Percentiles rank a stretch among this genome's conserved stretches.
Conservation (phyloP, 2,329 filamentous ascomycete genomes). For the Fusarium piperis region DNA sequence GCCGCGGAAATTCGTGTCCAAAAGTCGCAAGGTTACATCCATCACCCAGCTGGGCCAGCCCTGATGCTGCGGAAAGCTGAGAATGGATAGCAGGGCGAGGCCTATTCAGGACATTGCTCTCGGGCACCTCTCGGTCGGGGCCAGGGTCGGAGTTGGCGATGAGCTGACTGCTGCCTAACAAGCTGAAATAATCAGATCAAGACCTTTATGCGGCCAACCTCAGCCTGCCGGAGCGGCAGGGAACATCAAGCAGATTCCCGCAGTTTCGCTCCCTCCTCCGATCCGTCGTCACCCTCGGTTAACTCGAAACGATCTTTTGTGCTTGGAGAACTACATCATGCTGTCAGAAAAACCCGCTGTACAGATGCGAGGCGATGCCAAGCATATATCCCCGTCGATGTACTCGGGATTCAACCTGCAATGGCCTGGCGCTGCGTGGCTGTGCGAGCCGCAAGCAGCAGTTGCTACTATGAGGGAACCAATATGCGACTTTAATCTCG, state of each 20-base stretch:
- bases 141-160: neutral
- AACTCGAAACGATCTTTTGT: neutral
- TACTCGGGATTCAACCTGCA: neutral
- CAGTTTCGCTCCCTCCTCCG: neutral
- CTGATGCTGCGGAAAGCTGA: neutral
- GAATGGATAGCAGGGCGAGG: neutral
- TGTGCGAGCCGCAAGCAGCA: neutral
- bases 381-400: neutral
- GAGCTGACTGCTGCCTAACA: slow-evolving; percentile 3
- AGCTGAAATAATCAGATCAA: neutral
- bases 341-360: neutral
- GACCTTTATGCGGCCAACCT: neutral
- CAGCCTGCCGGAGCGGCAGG: neutral
- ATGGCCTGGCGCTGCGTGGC: neutral
- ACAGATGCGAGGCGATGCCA: neutral
- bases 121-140: neutral
- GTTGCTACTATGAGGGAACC: neutral
- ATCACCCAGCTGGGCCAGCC: neutral
- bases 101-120: neutral
- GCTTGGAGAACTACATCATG: neutral
- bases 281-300: neutral
- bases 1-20: neutral
- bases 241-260: neutral
- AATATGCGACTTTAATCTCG: neutral
- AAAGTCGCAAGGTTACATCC: neutral